These are phyloP conservation scores for Russula dissimulans DNA, from an alignment of 768 basidiomycete genomes.

Conservation along the genomic window DNA sequence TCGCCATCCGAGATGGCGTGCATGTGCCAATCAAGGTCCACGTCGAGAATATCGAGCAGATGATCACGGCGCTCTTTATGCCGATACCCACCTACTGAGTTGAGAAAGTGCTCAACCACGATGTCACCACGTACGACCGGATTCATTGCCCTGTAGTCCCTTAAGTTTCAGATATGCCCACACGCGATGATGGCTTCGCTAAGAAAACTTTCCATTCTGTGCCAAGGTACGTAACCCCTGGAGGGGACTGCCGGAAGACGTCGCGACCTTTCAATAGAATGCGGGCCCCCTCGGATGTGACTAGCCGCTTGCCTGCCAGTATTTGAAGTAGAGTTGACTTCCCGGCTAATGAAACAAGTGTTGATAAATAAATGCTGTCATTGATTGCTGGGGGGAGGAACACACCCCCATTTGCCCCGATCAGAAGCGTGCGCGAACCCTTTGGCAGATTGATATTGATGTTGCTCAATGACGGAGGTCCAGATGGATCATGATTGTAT, in stretches of 20 bases:
- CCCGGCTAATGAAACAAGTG: constrained; percentile 44
- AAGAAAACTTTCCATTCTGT: constrained; percentile 72
- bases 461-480: constrained; percentile 48
- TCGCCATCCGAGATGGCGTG: constrained; percentile 95
- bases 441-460: constrained; percentile 57
- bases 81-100: constrained; percentile 93
- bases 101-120: constrained; percentile 85
- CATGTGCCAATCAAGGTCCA: constrained; percentile 96
- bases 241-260: constrained; percentile 82
- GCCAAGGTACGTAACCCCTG: constrained; percentile 78
- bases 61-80: constrained; percentile 81
- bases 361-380: background rate
- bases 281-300: constrained; percentile 41
- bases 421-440: constrained; percentile 76
- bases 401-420: constrained; percentile 92
- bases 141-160: constrained; percentile 73
- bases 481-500: constrained; percentile 41
- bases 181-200: background rate
- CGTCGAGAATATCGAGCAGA: constrained; percentile 84
- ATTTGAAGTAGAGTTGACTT: constrained; percentile 96
- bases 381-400: background rate
- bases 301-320: constrained; percentile 82
- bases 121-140: constrained; percentile 94
- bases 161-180: background rate
- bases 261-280: constrained; percentile 72